Evolutionary conservation across 805 yeast species (phyloP), one percentile per base, ranked within the genome.

Genomic region (Groenewaldozyma salmanticensis): DNA sequence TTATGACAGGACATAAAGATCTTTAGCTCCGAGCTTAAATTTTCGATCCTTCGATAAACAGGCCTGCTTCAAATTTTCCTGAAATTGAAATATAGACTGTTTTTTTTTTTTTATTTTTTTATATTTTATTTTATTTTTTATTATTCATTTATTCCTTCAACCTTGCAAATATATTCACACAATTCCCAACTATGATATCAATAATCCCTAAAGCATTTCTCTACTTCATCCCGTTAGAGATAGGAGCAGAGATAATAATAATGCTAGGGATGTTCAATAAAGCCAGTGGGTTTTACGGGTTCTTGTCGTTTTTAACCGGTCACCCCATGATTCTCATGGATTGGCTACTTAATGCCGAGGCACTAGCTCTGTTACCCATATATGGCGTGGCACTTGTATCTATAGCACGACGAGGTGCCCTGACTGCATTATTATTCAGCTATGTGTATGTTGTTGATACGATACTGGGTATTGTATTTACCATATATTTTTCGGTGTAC

Each of bases 261-360:
- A 80, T 84, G 1, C 67, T 83, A 29, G 81, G 88, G 13, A 72
- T 87, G 29, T 69, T 88, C 48, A 90, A 90, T 65, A 88, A 88
- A 58, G 84, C 88, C 50, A 78, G 94, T 44, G 96, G 97, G 6
- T 67, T 78, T 17, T 90, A 81, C 60, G 98, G 96, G 21, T 66
- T 90, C 27, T 65, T 87, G 18, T 87, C 96, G 1, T 59, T 90
- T 20, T 72, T 90, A 54, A 88, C 96, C 0, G 69, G 95, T 1
- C 95, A 88, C 55, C 92, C 92, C 2, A 68, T 88, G 42, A 79
- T 77, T 45, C 73, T 79, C 45, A 65, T 82, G 64, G 96, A 90
- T 57, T 83, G 95, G 92, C 44, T 81, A 1, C 75, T 79, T 49
- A 86, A 88, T 59, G 51, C 81, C 15, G 58, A 79, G 44, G 79